Evolutionary conservation across 139 green algal species (phyloP), one percentile per base, ranked within the genome.

Genomic region (Monoraphidium neglectum): DNA sequence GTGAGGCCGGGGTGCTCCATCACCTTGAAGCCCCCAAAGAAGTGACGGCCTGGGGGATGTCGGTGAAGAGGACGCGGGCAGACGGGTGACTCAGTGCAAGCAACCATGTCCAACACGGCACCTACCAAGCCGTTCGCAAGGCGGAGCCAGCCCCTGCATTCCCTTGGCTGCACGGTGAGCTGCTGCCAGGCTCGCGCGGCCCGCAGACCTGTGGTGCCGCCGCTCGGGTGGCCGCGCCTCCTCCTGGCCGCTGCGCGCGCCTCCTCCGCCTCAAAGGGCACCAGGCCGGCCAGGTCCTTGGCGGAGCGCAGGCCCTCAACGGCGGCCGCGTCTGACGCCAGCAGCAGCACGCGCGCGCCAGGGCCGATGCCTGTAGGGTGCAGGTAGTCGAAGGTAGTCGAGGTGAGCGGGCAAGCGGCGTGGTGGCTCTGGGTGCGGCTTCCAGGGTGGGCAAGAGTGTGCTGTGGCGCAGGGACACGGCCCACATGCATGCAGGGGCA

Each of bases 261-360:
- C 24, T 82, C 60, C 69, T 95, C 91, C 32, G 91, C 70, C 2
- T 95, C 91, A 69, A 95, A 93, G 30, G 76, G 64, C 0, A 73
- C 37, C 12, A 89, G 43, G 21, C 77, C 53, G 15, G 79, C 77
- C 8, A 77, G 15, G 24, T 90, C 90, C 3, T 49, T 40, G 6
- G 57, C 57, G 8, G 8, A 12, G 8, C 43, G 8, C 12, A 89
- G 37, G 21, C 77, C 43, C 21, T 77, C 77, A 3, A 77, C 16
- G 18, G 89, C 90, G 2, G 47, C 49, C 26, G 57, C 57, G 8
- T 8, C 43, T 8, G 8, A 73, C 47, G 47, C 73, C 62, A 79
- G 49, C n/a, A 79, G 60, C 49, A 79, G 43, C 12, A 66, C 6
- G 5, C 54, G 49, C 5, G 1, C 51, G n/a, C 37, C 33, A 24